Base-by-base conservation (phyloP, 2,329 filamentous ascomycete species). In the Diplodia intermedia region DNA sequence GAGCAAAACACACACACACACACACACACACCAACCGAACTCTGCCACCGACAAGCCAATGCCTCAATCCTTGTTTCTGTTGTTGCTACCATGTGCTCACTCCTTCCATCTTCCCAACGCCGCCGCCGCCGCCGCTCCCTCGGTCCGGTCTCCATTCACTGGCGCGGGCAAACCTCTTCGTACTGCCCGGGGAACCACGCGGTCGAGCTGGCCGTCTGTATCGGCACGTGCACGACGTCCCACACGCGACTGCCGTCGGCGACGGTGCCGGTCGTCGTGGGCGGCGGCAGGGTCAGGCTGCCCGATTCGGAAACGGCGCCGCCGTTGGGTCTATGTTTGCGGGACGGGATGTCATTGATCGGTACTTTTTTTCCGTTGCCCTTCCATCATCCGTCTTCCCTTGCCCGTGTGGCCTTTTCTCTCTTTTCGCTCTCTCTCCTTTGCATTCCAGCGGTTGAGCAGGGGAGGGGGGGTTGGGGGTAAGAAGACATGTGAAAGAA, bases 121-220 rank as follows among this genome's bases (percentile, higher is more conserved):
- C 6, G 31, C 7, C 31, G 6, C 31, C 31, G 23, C 31, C 31
- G 6, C 31, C 31, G 23, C 31, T 4, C 1, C 31, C 31, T 8
- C 33, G 2, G 9, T 11, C 33, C 33, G 9, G 33, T 36, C 33
- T 36, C 33, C 9, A 8, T 11, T 38, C 36, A 38, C 36, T 38
- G 36, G 8, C 43, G 9, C 38, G 38, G 11, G 11, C 60, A 63
- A 6, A 63, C 43, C 47, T 52, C 60, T n/a, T 63, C 60, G 12
- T 26, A 63, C 47, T 63, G 43, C 40, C 60, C 60, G n/a, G 60
- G 60, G 9, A n/a, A 38, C 47, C 29, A 63, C 47, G 60, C 60
- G 9, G 40, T 52, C 47, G 47, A 63, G 29, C 43, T 63, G 14
- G 47, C 47, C 60, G 43, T 52, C 47, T 63, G 43, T n/a, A 23